A percentile compares a stretch with the other conserved stretches of the same genome.
phyloP scores from a whole-genome alignment of 306 rosid species.

The Vigna radiata region DNA sequence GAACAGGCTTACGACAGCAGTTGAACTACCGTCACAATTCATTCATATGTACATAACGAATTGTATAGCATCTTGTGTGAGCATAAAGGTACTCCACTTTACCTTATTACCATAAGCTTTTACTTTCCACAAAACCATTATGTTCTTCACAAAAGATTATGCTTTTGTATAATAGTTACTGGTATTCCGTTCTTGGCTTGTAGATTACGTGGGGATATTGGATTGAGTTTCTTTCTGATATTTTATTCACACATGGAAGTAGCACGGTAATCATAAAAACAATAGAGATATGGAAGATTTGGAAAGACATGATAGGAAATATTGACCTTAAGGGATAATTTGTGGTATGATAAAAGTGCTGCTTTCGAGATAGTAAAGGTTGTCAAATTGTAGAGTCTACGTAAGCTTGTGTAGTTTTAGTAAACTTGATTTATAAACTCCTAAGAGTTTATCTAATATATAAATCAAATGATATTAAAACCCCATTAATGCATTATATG shows the following conservation, averaged over 20 bases:
- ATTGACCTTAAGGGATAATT: not conserved
- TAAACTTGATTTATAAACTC: not conserved
- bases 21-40: slow-evolving; percentile 93
- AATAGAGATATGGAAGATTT: slow-evolving; percentile 8
- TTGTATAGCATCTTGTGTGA: slow-evolving; percentile 97
- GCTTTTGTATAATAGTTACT: slow-evolving; percentile 6
- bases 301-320: slow-evolving; percentile 9
- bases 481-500: not conserved
- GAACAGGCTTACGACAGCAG: slow-evolving; percentile 97
- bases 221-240: slow-evolving; percentile 19
- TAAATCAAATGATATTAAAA: no score
- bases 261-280: slow-evolving; percentile 1
- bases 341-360: not conserved
- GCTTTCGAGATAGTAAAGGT: not conserved
- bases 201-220: slow-evolving; percentile 3
- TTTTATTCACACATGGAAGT: not conserved
- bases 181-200: not conserved
- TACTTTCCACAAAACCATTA: slow-evolving; percentile 28
- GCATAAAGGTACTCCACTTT: slow-evolving; percentile 73
- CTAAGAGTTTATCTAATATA: not conserved
- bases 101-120: slow-evolving; percentile 38
- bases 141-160: slow-evolving; percentile 2
- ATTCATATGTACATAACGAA: slow-evolving; percentile 95
- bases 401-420: no score
- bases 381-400: no score